A percentile compares a stretch with the other conserved stretches of the same genome.
Evolutionary conservation across 2,329 filamentous ascomycete species (phyloP).

Genomic region (Neurospora sp.): DNA sequence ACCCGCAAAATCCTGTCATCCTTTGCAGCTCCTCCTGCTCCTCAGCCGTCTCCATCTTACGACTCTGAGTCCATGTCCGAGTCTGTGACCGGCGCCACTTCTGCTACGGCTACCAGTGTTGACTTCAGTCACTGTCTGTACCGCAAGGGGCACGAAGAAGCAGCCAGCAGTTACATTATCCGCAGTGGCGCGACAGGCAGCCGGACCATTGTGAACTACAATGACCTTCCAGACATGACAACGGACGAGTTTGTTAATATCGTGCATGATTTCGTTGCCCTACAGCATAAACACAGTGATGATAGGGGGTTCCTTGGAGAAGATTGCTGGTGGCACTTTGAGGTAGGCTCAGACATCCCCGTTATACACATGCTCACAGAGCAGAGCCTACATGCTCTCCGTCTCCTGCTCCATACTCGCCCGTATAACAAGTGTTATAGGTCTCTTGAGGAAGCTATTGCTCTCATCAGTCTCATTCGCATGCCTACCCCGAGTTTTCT

Average conservation of each 20-base stretch:
- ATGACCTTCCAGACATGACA: conserved; percentile 59
- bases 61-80: conserved; percentile 1
- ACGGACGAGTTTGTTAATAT: conserved; percentile 45
- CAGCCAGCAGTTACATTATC: conserved; percentile 62
- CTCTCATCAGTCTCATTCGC: background rate
- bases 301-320: conserved; percentile 5
- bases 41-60: background rate
- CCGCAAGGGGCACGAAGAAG: conserved; percentile 40
- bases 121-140: conserved; percentile 49
- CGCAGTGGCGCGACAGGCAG: conserved; percentile 49
- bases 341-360: conserved; percentile 34
- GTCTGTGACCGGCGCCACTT: conserved; percentile 1
- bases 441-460: background rate
- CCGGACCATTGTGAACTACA: conserved; percentile 63
- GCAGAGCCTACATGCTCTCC: background rate
- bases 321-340: conserved; percentile 61
- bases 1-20: conserved; percentile 43
- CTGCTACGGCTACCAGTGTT: conserved; percentile 21
- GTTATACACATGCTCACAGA: background rate
- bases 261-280: conserved; percentile 27
- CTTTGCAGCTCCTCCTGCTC: conserved; percentile 30
- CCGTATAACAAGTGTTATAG: background rate
- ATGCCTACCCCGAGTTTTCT: background rate
- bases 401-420: background rate
- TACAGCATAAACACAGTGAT: conserved; percentile 10